These are phyloP conservation scores for Monosporascus sp. DNA, from an alignment of 2,329 filamentous ascomycete genomes.

Conservation along the genomic window DNA sequence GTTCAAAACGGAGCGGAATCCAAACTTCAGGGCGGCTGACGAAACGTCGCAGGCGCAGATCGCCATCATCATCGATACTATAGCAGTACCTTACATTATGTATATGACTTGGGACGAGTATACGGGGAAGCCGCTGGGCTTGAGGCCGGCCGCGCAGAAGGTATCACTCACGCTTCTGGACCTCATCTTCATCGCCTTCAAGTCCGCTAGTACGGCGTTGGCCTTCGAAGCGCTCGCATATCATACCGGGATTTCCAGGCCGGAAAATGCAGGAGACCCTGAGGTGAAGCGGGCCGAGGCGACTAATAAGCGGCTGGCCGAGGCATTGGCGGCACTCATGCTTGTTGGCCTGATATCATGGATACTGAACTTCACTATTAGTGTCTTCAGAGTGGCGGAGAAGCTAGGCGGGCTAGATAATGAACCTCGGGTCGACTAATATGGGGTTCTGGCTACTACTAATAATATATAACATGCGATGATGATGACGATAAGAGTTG, in stretches of 20 bases:
- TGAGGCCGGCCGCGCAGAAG: slow-evolving; percentile 80
- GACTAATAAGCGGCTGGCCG: slow-evolving; percentile 49
- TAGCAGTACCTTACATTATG: slow-evolving; percentile 83
- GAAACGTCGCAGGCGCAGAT: slow-evolving; percentile 78
- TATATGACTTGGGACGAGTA: slow-evolving; percentile 98
- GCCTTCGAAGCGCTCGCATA: slow-evolving; percentile 80
- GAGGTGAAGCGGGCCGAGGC: slow-evolving; percentile 46
- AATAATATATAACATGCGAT: slow-evolving; percentile 6
- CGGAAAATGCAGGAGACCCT: slow-evolving; percentile 15
- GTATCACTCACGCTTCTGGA: slow-evolving; percentile 87
- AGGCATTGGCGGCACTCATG: slow-evolving; percentile 72
- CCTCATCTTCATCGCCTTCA: slow-evolving; percentile 95
- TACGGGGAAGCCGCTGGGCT: slow-evolving; percentile 83
- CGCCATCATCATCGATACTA: slow-evolving; percentile 81
- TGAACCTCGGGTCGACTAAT: slow-evolving; percentile 26
- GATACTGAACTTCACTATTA: slow-evolving; percentile 85
- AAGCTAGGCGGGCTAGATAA: slow-evolving; percentile 51
- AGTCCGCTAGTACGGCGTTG: slow-evolving; percentile 85
- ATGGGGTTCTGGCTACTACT: neutral
- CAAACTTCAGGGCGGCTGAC: slow-evolving; percentile 28
- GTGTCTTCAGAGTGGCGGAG: slow-evolving; percentile 67
- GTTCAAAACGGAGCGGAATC: slow-evolving; percentile 51
- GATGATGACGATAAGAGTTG: neutral
- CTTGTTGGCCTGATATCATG: slow-evolving; percentile 82
- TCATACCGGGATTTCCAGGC: slow-evolving; percentile 32